These are phyloP conservation scores for Cercophora samala DNA, from an alignment of 495 filamentous ascomycete genomes.

Conservation along the genomic window DNA sequence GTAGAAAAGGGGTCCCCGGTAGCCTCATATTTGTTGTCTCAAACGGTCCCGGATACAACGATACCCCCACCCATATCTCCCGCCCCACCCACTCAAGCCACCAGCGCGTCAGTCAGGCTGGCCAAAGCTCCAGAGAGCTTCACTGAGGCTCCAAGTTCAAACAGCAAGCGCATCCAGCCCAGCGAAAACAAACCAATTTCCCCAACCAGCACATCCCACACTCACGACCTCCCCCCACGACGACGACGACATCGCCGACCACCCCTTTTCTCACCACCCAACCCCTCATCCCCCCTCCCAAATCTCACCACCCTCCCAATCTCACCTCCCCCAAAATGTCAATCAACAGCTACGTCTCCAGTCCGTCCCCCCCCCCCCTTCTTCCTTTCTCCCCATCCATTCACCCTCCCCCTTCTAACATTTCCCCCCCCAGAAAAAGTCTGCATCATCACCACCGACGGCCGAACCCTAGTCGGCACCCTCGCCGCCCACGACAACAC, in stretches of 20 bases:
- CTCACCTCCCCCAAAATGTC: slow-evolving; percentile 15
- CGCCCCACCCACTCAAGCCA: background rate
- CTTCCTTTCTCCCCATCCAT: background rate
- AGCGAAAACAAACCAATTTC: background rate
- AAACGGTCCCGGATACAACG: background rate
- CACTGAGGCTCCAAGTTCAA: background rate
- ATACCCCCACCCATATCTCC: background rate
- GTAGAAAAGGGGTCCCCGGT: background rate
- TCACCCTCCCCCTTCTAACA: slow-evolving; percentile 25
- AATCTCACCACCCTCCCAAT: background rate
- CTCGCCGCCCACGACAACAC: slow-evolving; percentile 86
- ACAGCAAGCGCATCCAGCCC: background rate
- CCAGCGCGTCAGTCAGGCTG: background rate
- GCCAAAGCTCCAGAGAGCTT: background rate
- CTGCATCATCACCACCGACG: slow-evolving; percentile 86
- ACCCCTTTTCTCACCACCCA: background rate
- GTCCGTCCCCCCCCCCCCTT: slow-evolving; percentile 22
- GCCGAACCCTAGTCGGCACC: slow-evolving; percentile 78
- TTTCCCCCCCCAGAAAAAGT: slow-evolving; percentile 67
- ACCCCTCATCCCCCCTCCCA: background rate
- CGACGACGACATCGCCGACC: background rate
- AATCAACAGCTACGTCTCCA: slow-evolving; percentile 34
- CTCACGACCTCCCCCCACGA: background rate
- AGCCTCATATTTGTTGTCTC: background rate
- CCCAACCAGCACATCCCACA: background rate